Evolutionary conservation across 306 rosid genomes (phyloP), one percentile per base, ranked within the genome.

Genomic region (Biancaea sappan): DNA sequence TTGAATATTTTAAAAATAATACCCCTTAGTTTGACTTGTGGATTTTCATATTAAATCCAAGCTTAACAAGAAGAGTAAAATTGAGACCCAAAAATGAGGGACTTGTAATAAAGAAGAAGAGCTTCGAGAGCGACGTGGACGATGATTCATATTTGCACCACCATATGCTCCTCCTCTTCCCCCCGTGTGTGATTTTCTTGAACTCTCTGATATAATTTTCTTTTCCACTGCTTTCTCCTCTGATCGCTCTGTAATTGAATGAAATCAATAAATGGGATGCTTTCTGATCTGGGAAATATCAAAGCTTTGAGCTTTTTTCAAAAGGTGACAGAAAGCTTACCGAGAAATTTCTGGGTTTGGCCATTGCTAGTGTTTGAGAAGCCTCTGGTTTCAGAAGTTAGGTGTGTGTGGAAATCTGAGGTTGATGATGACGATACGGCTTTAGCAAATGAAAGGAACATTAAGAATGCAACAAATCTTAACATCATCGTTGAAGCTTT

Each of bases 171-270:
- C 77, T 4, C 12, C 8, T 0, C 31, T 16, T 35, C 82, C 82
- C n/a, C 63, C 82, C n/a, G 57, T 60, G 9, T 50, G 70, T 32
- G 58, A 54, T 31, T 22, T 72, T 72, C 79, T 47, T 67, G 40
- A 9, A 37, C 4, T 37, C 26, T n/a, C 28, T 16, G 41, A 19
- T 3, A 76, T 69, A 38, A 62, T 62, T 26, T 47, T 40, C 53
- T 38, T 69, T 77, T 77, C 72, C 22, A 38, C 74, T 29, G 18
- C 76, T 54, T 51, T 65, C 18, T 71, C 7, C 4, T 21, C 74
- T 35, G 32, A n/a, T 29, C 57, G 65, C 38, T 70, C 86, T 71
- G 6, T 41, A 38, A 38, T 24, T 50, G 15, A 69, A 71, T 29
- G 25, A 59, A 59, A 59, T 4, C 9, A 59, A 31, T 8, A n/a